phyloP scores from a whole-genome alignment of 805 yeast genomes.

The Candida montana region DNA sequence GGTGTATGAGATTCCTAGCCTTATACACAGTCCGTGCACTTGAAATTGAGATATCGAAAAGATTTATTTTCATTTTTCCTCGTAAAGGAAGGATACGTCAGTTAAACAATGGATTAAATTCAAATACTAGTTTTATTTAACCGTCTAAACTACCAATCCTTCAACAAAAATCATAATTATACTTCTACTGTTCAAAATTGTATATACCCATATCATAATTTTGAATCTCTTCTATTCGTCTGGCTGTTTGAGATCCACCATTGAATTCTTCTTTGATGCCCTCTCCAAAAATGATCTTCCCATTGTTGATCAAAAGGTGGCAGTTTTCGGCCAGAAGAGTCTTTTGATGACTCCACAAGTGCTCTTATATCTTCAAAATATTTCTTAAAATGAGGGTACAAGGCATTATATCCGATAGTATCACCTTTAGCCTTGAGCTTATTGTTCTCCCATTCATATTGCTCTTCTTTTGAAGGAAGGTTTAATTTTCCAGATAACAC shows the following conservation, averaged over 20 bases:
- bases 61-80: too few relatives aligned
- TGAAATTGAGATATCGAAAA: too few relatives aligned
- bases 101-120: too few relatives aligned
- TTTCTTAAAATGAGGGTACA: slow-evolving; percentile 5
- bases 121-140: too few relatives aligned
- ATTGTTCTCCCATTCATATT: slow-evolving; percentile 29
- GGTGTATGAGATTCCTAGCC: neutral
- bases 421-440: slow-evolving; percentile 11
- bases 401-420: neutral
- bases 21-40: neutral
- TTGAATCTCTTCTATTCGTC: neutral
- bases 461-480: slow-evolving; percentile 37
- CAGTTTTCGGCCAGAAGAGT: slow-evolving; percentile 3
- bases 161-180: too few relatives aligned
- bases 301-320: slow-evolving; percentile 8
- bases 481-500: slow-evolving; percentile 37
- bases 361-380: slow-evolving; percentile 6
- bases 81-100: too few relatives aligned
- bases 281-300: slow-evolving; percentile 9
- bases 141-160: too few relatives aligned
- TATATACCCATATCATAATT: neutral
- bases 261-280: slow-evolving; percentile 9
- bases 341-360: slow-evolving; percentile 2
- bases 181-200: too few relatives aligned
- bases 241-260: slow-evolving; percentile 8